Conservation (phyloP, 768 basidiomycete genomes). For the Lentinula lateritia region DNA sequence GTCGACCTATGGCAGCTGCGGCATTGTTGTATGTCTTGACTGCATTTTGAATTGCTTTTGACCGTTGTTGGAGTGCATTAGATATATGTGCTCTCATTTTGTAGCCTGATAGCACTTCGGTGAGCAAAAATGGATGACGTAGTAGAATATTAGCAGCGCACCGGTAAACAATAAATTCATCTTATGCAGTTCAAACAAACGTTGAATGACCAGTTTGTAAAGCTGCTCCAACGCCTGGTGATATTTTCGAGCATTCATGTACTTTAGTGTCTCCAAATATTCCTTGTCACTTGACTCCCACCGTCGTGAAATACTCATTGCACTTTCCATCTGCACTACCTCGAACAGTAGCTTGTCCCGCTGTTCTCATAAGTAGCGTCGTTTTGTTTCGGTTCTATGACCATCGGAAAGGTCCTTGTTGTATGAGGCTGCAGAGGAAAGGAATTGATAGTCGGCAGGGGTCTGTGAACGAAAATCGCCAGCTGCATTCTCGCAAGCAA, state of each 20-base stretch:
- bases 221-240: slow-evolving; percentile 24
- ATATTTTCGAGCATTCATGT: slow-evolving; percentile 17
- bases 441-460: slow-evolving; percentile 10
- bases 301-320: slow-evolving; percentile 17
- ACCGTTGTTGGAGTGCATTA: slow-evolving; percentile 23
- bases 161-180: slow-evolving; percentile 30
- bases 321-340: slow-evolving; percentile 17
- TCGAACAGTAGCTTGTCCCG: slow-evolving; percentile 11
- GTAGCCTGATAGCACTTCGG: slow-evolving; percentile 22
- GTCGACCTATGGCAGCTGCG: slow-evolving; percentile 15
- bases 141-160: neutral
- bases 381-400: slow-evolving; percentile 17
- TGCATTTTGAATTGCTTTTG: slow-evolving; percentile 25
- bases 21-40: slow-evolving; percentile 24
- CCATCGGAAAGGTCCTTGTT: slow-evolving; percentile 12
- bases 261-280: slow-evolving; percentile 16
- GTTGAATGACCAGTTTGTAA: slow-evolving; percentile 25
- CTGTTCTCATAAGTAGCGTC: slow-evolving; percentile 12
- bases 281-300: slow-evolving; percentile 20
- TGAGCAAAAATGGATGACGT: no score
- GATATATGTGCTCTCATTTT: slow-evolving; percentile 24
- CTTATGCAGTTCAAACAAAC: slow-evolving; percentile 32
- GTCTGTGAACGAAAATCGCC: slow-evolving; percentile 11
- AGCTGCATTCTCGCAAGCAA: slow-evolving; percentile 1
- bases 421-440: slow-evolving; percentile 12